Evolutionary conservation across 306 rosid genomes (phyloP).

Genomic region (Amphicarpaea edgeworthii): DNA sequence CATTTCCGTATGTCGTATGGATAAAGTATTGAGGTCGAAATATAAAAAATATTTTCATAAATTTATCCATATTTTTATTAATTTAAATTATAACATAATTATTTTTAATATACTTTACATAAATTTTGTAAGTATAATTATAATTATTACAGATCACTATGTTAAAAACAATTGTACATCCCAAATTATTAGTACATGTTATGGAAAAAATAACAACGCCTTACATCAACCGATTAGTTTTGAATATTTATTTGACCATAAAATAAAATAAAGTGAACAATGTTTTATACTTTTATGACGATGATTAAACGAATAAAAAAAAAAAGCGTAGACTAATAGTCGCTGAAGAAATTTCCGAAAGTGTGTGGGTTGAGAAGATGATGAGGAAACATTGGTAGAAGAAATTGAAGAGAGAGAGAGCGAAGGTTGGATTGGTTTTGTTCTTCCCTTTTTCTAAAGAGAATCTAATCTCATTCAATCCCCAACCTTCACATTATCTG

Average conservation of each 20-base stretch:
- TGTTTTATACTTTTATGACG: neutral
- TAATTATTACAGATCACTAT: too few species aligned
- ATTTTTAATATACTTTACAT: neutral
- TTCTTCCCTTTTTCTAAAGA: conserved; percentile 12
- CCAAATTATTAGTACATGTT: too few species aligned
- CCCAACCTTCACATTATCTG: conserved; percentile 15
- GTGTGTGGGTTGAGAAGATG: conserved; percentile 23
- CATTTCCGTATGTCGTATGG: neutral
- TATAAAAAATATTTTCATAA: neutral
- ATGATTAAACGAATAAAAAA: neutral
- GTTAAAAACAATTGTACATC: too few species aligned
- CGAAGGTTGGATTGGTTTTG: conserved; percentile 38
- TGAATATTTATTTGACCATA: too few species aligned
- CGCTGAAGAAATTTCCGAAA: conserved; percentile 36
- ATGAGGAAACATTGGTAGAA: conserved; percentile 31
- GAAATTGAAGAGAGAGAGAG: conserved; percentile 33
- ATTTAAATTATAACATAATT: neutral
- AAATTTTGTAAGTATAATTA: neutral
- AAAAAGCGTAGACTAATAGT: neutral
- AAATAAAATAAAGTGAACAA: neutral
- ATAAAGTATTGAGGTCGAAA: neutral
- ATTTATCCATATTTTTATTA: neutral
- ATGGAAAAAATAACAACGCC: too few species aligned
- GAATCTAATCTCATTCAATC: conserved; percentile 44
- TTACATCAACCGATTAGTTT: too few species aligned